phyloP scores from a whole-genome alignment of 1,284 basidiomycete species.

The Boletellus deceptivus region DNA sequence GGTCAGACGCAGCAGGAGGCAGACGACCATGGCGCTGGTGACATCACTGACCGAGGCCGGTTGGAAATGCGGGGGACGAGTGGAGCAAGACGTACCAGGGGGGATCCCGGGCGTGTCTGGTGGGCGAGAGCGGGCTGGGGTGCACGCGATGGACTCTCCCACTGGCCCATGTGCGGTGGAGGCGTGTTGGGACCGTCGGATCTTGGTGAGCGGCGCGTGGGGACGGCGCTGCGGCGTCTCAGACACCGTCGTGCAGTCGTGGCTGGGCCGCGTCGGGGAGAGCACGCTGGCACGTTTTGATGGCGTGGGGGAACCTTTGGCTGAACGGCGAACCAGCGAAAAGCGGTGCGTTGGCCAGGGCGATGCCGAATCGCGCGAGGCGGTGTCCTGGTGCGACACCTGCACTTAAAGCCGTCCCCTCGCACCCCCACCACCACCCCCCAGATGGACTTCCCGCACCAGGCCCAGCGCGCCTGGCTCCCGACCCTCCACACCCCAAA shows the following conservation, averaged over 20 bases:
- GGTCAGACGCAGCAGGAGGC: slow-evolving; percentile 1
- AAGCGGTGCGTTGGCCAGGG: background rate
- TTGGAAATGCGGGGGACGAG: no score
- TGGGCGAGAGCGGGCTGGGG: background rate
- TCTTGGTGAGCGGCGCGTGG: slow-evolving; percentile 16
- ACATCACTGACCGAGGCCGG: no score
- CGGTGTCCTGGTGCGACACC: slow-evolving; percentile 9
- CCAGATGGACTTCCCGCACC: slow-evolving; percentile 20
- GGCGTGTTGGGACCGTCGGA: slow-evolving; percentile 15
- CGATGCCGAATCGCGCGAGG: slow-evolving; percentile 3
- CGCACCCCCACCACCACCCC: no score
- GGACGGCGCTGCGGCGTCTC: slow-evolving; percentile 26
- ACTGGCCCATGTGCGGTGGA: slow-evolving; percentile 15
- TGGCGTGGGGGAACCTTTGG: slow-evolving; percentile 17
- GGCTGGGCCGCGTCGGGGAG: slow-evolving; percentile 1
- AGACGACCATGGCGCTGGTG: no score
- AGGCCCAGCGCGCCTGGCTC: slow-evolving; percentile 17
- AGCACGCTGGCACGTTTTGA: slow-evolving; percentile 20
- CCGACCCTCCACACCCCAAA: slow-evolving; percentile 11
- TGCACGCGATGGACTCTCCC: background rate
- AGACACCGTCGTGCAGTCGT: slow-evolving; percentile 5
- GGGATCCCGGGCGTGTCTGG: no score
- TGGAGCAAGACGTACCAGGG: no score
- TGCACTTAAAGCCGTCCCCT: slow-evolving; percentile 3
- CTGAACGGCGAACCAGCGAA: background rate